phyloP scores from a whole-genome alignment of 441 rosid species.

The Flueggea neowawraea region DNA sequence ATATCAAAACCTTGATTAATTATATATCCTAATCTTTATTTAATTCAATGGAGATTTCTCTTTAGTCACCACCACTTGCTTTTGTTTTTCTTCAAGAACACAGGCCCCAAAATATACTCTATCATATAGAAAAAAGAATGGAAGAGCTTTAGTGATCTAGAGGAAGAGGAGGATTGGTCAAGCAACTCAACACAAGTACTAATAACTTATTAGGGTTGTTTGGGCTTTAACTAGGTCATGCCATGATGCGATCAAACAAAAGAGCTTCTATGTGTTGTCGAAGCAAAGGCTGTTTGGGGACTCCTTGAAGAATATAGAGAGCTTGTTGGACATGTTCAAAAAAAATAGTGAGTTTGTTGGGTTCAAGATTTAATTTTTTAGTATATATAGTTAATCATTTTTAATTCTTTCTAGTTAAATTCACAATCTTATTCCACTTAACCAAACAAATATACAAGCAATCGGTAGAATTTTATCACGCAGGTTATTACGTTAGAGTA shows the following conservation, averaged over 20 bases:
- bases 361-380: too few species aligned
- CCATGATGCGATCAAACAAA: constrained; percentile 38
- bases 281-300: constrained; percentile 20
- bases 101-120: constrained; percentile 66
- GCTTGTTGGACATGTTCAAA: too few species aligned
- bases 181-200: constrained; percentile 2
- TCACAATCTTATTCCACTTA: too few species aligned
- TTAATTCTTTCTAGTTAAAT: too few species aligned
- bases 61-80: constrained; percentile 27
- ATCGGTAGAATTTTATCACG: too few species aligned
- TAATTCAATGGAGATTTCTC: constrained; percentile 6
- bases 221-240: constrained; percentile 14
- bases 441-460: too few species aligned
- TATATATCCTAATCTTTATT: neutral
- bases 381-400: too few species aligned
- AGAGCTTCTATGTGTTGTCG: constrained; percentile 18
- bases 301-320: too few species aligned
- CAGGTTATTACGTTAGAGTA: too few species aligned
- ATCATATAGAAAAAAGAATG: constrained; percentile 29
- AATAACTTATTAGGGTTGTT: constrained; percentile 2
- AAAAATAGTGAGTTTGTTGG: too few species aligned
- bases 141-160: neutral
- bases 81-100: constrained; percentile 29
- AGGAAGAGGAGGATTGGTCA: constrained; percentile 8
- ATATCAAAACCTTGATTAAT: too few species aligned